A percentile compares a stretch with the other conserved stretches of the same genome.
These are phyloP conservation scores for Cytospora mali DNA, from an alignment of 2,329 filamentous ascomycete genomes.

Conservation along the genomic window DNA sequence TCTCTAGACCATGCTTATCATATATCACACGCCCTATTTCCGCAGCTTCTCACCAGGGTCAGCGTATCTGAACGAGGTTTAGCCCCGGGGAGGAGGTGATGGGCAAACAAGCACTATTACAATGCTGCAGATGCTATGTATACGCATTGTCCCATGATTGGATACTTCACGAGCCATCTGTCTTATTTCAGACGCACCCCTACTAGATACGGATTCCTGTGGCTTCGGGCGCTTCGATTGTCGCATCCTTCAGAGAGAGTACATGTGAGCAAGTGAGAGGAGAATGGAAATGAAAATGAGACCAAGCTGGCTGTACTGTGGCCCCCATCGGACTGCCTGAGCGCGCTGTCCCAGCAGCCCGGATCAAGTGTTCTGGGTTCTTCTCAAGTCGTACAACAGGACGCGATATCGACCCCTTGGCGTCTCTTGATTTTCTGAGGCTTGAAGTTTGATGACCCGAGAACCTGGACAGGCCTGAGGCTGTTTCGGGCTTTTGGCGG, in stretches of 20 bases:
- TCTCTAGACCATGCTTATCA: too few species aligned
- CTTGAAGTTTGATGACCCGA: conserved; percentile 8
- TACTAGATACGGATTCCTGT: background rate
- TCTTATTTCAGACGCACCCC: background rate
- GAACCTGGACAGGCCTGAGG: background rate
- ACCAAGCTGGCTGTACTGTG: background rate
- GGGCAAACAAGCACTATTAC: background rate
- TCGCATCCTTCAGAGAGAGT: background rate
- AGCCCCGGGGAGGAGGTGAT: too few species aligned
- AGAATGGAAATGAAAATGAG: background rate
- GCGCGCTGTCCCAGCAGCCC: background rate
- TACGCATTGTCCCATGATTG: background rate
- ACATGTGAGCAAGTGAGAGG: too few species aligned
- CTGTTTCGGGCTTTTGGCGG: background rate
- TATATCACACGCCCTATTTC: background rate
- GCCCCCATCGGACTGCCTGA: too few species aligned
- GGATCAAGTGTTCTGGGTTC: background rate
- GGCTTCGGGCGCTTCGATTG: background rate
- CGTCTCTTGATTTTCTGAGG: background rate
- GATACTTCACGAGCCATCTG: background rate
- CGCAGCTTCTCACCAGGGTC: background rate
- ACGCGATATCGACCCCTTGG: conserved; percentile 4
- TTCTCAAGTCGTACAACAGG: conserved; percentile 10
- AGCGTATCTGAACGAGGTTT: background rate
- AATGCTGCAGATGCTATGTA: background rate